Evolutionary conservation across 371 early-diverging fungal species (phyloP).

Genomic region (Saksenaea vasiformis): DNA sequence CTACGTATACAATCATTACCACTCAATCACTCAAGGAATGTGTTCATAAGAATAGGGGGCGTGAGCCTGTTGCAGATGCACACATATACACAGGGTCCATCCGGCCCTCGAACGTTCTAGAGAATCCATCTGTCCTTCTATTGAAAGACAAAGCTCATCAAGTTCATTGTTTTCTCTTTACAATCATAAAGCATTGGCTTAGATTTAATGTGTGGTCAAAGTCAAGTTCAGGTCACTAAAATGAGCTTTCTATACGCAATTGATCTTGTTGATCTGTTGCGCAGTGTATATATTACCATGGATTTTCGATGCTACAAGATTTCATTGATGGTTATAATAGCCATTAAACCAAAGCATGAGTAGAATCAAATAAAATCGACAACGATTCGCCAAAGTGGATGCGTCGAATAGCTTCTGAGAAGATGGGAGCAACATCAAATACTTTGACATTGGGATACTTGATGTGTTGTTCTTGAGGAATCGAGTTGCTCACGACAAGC

Average conservation of each 20-base stretch:
- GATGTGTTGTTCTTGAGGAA: conserved; percentile 84
- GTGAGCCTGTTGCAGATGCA: no score
- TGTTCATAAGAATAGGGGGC: no score
- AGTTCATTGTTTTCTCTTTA: no score
- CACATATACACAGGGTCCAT: no score
- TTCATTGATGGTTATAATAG: not conserved
- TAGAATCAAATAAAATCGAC: conserved; percentile 75
- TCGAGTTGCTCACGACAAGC: conserved; percentile 88
- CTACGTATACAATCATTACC: no score
- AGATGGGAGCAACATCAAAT: conserved; percentile 85
- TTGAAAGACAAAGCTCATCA: no score
- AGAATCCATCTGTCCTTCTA: no score
- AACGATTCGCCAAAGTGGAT: conserved; percentile 96
- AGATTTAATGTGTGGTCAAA: no score
- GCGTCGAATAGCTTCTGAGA: conserved; percentile 94
- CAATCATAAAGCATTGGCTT: no score
- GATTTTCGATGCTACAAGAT: not conserved
- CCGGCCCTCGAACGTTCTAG: no score
- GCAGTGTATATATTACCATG: not conserved
- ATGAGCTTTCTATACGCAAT: not conserved
- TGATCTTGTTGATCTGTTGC: not conserved
- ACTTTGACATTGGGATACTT: conserved; percentile 72
- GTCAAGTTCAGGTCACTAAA: no score
- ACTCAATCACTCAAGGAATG: no score
- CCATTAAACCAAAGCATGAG: conserved; percentile 30